Evolutionary conservation across 1,139 yeast genomes (phyloP), one percentile per base, ranked within the genome.

Genomic region (Pichia sp.): DNA sequence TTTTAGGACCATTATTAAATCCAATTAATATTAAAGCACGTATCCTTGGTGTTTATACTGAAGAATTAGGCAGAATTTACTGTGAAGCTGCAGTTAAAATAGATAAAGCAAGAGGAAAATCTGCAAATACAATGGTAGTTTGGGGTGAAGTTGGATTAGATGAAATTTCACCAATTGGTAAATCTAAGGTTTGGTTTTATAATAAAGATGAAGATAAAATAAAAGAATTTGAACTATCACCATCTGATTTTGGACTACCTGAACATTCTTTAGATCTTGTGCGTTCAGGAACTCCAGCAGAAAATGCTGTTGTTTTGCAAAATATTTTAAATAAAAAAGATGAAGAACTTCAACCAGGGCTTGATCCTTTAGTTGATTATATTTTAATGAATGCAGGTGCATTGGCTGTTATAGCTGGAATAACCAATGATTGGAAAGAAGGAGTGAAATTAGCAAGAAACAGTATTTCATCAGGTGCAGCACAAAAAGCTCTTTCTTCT

Each of bases 111-210:
- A 76, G 72, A 48, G 73, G 74, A 42, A 71, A 75, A 57, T 44
- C 46, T 5, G 71, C 79, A 4, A 55, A 55, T 38, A 84, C 95
- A 2, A 77, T 89, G 80, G 86, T 92, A 35, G 98, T 92, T 18
- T 90, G 84, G 79, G 98, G 98, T 11, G 81, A 82, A 45, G 78
- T 87, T 46, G 96, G 96, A 0, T 72, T 92, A 34, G 98, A 92
- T 62, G 98, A 92, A 66, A 86, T 92, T 37, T 84, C 96, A 1
- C 96, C 97, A 1, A 78, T 83, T 40, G 97, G 97, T 0, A 66
- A 71, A 49, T 83, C 97, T 6, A 77, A 79, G 51, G 79, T 84
- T 54, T 92, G 98, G 98, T 71, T 75, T 49, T 78, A 86, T 10
- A 78, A 54, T 70, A 78, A 45, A n/a, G 75, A 74, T 1, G 62